phyloP scores from a whole-genome alignment of 345 rosid genomes.

The Lepidium aucheri region DNA sequence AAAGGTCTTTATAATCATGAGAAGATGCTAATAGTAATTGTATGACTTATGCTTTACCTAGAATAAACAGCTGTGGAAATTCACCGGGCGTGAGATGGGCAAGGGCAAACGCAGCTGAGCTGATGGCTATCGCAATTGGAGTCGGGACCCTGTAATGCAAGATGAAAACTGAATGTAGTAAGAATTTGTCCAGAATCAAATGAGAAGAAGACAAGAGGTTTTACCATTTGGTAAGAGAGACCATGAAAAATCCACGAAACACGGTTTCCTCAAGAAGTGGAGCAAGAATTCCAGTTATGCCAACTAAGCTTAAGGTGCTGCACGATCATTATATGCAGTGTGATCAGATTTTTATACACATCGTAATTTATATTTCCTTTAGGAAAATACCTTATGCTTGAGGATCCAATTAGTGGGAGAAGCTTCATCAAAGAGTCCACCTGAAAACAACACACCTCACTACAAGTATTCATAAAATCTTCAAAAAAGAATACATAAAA shows the following conservation, averaged over 20 bases:
- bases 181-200: neutral
- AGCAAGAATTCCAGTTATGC: slow-evolving; percentile 81
- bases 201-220: neutral
- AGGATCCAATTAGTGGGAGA: slow-evolving; percentile 33
- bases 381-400: slow-evolving; percentile 22
- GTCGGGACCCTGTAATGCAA: slow-evolving; percentile 62
- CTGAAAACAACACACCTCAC: slow-evolving; percentile 22
- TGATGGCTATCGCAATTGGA: slow-evolving; percentile 63
- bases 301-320: slow-evolving; percentile 89
- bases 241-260: slow-evolving; percentile 96
- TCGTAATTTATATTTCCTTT: neutral
- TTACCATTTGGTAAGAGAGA: slow-evolving; percentile 87
- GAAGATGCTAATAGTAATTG: neutral
- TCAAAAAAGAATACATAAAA: neutral
- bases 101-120: slow-evolving; percentile 88
- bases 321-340: neutral
- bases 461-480: neutral
- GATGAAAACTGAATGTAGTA: neutral
- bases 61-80: slow-evolving; percentile 79
- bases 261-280: slow-evolving; percentile 92
- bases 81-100: slow-evolving; percentile 92
- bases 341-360: neutral
- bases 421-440: slow-evolving; percentile 31
- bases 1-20: neutral
- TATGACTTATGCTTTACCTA: slow-evolving; percentile 41